Evolutionary conservation across 805 yeast genomes (phyloP).

Genomic region (Nakazawaea siamensis): DNA sequence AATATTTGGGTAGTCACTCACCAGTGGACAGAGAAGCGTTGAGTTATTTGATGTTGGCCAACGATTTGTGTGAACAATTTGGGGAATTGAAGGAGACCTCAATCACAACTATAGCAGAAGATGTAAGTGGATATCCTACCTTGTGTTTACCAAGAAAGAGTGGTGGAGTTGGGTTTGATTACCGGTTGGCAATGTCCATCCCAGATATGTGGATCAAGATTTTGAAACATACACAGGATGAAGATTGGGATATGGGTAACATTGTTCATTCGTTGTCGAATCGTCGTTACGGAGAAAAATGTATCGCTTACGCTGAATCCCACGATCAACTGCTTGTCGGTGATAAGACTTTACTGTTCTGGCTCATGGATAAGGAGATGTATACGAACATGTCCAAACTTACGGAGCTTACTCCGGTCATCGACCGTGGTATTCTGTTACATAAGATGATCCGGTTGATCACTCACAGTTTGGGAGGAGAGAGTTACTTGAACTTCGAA

Average conservation of each 20-base stretch:
- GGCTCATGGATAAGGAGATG: slow-evolving; percentile 99
- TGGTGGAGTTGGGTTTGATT: slow-evolving; percentile 94
- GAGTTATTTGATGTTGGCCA: slow-evolving; percentile 85
- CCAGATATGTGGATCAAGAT: slow-evolving; percentile 99
- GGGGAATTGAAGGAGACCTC: slow-evolving; percentile 25
- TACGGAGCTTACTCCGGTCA: slow-evolving; percentile 62
- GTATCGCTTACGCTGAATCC: slow-evolving; percentile 88
- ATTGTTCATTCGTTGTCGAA: slow-evolving; percentile 80
- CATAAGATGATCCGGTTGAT: slow-evolving; percentile 86
- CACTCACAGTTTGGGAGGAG: slow-evolving; percentile 93
- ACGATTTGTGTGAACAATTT: slow-evolving; percentile 56
- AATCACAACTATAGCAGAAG: slow-evolving; percentile 83
- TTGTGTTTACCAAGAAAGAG: slow-evolving; percentile 61
- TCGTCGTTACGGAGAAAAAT: slow-evolving; percentile 80
- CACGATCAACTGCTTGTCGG: slow-evolving; percentile 98
- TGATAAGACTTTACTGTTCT: slow-evolving; percentile 91
- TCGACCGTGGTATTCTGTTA: slow-evolving; percentile 84
- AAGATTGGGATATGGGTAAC: slow-evolving; percentile 83
- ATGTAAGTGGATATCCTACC: slow-evolving; percentile 96
- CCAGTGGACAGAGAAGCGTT: slow-evolving; percentile 85
- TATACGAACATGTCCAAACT: slow-evolving; percentile 87
- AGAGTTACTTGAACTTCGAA: slow-evolving; percentile 91
- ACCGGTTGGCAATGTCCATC: slow-evolving; percentile 90
- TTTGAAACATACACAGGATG: slow-evolving; percentile 75
- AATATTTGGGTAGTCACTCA: slow-evolving; percentile 68